Conservation (phyloP, 208 protist species). For the Leishmania mexicana region DNA sequence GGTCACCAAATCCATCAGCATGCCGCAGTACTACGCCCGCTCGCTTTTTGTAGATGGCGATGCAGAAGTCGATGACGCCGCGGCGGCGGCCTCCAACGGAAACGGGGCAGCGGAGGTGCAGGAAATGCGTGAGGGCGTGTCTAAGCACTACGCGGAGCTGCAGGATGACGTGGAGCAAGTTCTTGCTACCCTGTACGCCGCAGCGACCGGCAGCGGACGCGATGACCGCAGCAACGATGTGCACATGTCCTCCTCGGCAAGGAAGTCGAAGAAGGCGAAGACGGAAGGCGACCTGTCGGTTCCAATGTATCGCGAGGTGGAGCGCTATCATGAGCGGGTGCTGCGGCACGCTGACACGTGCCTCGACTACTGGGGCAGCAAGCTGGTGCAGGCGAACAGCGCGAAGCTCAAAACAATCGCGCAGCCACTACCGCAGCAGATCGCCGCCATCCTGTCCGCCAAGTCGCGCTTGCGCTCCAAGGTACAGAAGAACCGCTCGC, state of each 20-base stretch:
- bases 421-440: conserved; percentile 80
- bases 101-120: conserved; percentile 25
- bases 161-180: conserved; percentile 33
- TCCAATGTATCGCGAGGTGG: conserved; percentile 24
- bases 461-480: conserved; percentile 61
- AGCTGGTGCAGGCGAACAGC: conserved; percentile 64
- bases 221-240: background rate
- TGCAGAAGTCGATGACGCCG: conserved; percentile 18
- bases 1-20: conserved; percentile 51
- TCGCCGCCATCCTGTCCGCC: conserved; percentile 66
- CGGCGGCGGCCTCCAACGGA: conserved; percentile 11
- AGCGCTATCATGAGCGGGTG: conserved; percentile 47
- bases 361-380: conserved; percentile 77
- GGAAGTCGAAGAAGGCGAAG: conserved; percentile 14
- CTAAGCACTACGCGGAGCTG: conserved; percentile 31
- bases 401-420: conserved; percentile 65
- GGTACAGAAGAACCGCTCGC: conserved; percentile 76
- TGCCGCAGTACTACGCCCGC: conserved; percentile 87
- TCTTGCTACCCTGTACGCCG: conserved; percentile 29
- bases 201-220: conserved; percentile 6
- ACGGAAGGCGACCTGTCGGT: background rate
- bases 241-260: background rate
- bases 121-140: conserved; percentile 17
- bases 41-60: conserved; percentile 40
- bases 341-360: conserved; percentile 49